Evolutionary conservation across 1,139 yeast species (phyloP).

Genomic region (Yamadazyma siamensis): DNA sequence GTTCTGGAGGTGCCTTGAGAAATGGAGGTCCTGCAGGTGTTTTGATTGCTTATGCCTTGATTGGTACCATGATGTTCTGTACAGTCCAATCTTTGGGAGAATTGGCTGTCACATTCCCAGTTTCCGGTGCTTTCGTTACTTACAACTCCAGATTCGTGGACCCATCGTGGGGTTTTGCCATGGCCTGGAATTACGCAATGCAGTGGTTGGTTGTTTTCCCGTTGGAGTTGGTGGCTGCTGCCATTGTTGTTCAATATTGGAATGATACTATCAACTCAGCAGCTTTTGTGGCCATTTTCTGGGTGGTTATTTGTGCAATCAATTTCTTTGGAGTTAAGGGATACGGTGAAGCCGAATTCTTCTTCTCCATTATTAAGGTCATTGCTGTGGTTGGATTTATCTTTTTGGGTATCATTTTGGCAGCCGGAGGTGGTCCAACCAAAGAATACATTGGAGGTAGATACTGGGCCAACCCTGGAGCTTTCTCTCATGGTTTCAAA

Average conservation of each 20-base stretch:
- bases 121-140: slow-evolving; percentile 70
- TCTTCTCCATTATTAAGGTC: slow-evolving; percentile 58
- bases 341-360: slow-evolving; percentile 70
- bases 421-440: slow-evolving; percentile 60
- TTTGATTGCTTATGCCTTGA: slow-evolving; percentile 55
- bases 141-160: slow-evolving; percentile 66
- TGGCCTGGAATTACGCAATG: slow-evolving; percentile 71
- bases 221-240: slow-evolving; percentile 70
- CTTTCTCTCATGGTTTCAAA: slow-evolving; percentile 63
- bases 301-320: slow-evolving; percentile 50
- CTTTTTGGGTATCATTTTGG: slow-evolving; percentile 65
- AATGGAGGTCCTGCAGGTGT: slow-evolving; percentile 79
- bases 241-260: slow-evolving; percentile 72
- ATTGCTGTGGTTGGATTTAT: slow-evolving; percentile 65
- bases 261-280: slow-evolving; percentile 52
- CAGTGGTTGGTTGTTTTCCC: slow-evolving; percentile 74
- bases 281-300: slow-evolving; percentile 70
- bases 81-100: slow-evolving; percentile 74
- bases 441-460: slow-evolving; percentile 53
- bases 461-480: slow-evolving; percentile 62
- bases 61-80: slow-evolving; percentile 50
- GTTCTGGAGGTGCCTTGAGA: slow-evolving; percentile 53
- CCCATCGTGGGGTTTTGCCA: slow-evolving; percentile 75
- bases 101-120: slow-evolving; percentile 68
- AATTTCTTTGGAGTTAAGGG: slow-evolving; percentile 66